These are phyloP conservation scores for Sclerotinia minor DNA, from an alignment of 2,329 filamentous ascomycete species.

Conservation along the genomic window DNA sequence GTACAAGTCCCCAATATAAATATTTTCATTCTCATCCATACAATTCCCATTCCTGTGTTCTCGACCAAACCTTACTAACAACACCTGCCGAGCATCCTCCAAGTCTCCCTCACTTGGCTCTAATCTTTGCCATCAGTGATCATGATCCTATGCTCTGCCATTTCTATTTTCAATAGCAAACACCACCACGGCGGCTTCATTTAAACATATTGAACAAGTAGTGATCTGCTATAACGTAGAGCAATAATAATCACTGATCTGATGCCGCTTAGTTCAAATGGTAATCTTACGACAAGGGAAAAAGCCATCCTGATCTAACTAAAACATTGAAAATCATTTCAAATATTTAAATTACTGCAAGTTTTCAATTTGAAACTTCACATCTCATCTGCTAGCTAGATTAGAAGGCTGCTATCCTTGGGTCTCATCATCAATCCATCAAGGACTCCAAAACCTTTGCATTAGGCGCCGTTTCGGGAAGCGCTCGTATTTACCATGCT, in stretches of 20 bases:
- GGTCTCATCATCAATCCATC: background rate
- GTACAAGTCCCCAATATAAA: no score
- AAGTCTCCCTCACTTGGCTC: background rate
- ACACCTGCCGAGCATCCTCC: background rate
- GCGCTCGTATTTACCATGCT: constrained; percentile 57
- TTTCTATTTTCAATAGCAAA: background rate
- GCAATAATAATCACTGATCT: no score
- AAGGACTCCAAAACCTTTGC: background rate
- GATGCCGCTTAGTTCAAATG: no score
- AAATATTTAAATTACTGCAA: no score
- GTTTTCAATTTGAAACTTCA: no score
- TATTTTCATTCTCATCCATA: background rate
- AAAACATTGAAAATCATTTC: no score
- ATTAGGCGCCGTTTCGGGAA: background rate
- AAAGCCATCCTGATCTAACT: no score
- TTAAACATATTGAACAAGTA: background rate
- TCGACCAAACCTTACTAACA: background rate
- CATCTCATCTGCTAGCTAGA: no score
- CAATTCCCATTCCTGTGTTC: background rate
- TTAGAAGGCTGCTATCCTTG: no score
- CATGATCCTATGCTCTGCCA: background rate
- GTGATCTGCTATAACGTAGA: background rate
- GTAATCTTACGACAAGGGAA: no score
- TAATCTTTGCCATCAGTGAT: background rate
- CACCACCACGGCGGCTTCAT: background rate